These are phyloP conservation scores for Oxyria digyna DNA, from an alignment of 148 eudicot species.

Conservation along the genomic window DNA sequence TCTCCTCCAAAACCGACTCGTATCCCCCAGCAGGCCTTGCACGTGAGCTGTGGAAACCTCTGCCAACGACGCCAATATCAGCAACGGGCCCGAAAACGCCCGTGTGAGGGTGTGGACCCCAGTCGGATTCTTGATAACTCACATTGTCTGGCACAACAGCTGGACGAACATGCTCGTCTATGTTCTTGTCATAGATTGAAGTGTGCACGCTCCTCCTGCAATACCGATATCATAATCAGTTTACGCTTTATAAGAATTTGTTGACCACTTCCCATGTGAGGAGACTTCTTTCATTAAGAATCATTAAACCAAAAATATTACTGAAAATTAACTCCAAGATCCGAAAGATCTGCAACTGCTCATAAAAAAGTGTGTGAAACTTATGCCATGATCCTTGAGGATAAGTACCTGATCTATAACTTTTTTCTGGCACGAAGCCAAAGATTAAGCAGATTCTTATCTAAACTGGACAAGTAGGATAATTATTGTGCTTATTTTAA, in stretches of 20 bases:
- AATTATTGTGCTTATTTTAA: background rate
- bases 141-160: slow-evolving; percentile 63
- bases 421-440: background rate
- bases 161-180: slow-evolving; percentile 57
- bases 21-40: slow-evolving; percentile 16
- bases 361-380: background rate
- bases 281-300: no score
- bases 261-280: no score
- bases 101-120: slow-evolving; percentile 84
- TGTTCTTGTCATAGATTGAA: slow-evolving; percentile 84
- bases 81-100: slow-evolving; percentile 81
- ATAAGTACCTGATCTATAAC: background rate
- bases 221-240: background rate
- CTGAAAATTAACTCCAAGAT: background rate
- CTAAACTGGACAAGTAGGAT: background rate
- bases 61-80: slow-evolving; percentile 19
- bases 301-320: no score
- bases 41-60: slow-evolving; percentile 10
- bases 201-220: slow-evolving; percentile 62
- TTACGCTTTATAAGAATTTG: background rate
- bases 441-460: background rate
- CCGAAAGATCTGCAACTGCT: background rate
- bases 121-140: slow-evolving; percentile 42
- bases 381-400: background rate
- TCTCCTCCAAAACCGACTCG: slow-evolving; percentile 68